Evolutionary conservation across 306 rosid genomes (phyloP), one percentile per base, ranked within the genome.

Genomic region (Quercus parvula): DNA sequence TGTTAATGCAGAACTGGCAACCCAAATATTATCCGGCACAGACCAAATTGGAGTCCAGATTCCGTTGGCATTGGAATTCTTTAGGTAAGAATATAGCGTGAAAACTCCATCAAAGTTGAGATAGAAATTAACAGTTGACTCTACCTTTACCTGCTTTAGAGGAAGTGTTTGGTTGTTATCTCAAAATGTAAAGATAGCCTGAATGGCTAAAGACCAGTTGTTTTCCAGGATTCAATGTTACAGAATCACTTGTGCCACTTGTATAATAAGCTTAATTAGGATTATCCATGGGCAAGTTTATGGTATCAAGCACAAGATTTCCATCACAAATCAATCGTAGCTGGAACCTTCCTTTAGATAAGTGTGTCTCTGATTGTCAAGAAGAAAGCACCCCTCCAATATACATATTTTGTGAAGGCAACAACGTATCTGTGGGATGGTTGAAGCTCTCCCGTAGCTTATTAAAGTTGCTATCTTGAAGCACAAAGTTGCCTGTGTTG

Each of bases 361-460:
- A 35, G 38, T 33, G 38, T 33, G 41, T 35, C 41, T 35, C 2
- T 35, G 41, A 79, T 10, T 5, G 61, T 77, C 58, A 31, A 1
- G 0, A 67, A 44, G 82, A 79, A 56, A 83, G 91, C 22, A 83
- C 71, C 35, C 83, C 82, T 20, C 84, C 54, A 49, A 81, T 46
- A 61, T 77, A 90, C 93, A 61, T 85, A 84, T 19, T 13, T 1
- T 91, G 93, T 5, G 83, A 72, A 3, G 92, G 95, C 76, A 91
- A 77, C 41, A 91, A 17, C 22, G 91, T 89, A 22, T 91, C 86
- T 1, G 63, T 82, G 11, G 82, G 87, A 35, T 35, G 1, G 41
- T 35, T 35, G 8, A 35, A 35, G 41, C 41, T 35, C 41, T 35
- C 41, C 7, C 41, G 1, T 35, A 35, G 1, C 41, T 5, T 35